Conservation (phyloP, 768 basidiomycete genomes). For the Termitomyces sp. region DNA sequence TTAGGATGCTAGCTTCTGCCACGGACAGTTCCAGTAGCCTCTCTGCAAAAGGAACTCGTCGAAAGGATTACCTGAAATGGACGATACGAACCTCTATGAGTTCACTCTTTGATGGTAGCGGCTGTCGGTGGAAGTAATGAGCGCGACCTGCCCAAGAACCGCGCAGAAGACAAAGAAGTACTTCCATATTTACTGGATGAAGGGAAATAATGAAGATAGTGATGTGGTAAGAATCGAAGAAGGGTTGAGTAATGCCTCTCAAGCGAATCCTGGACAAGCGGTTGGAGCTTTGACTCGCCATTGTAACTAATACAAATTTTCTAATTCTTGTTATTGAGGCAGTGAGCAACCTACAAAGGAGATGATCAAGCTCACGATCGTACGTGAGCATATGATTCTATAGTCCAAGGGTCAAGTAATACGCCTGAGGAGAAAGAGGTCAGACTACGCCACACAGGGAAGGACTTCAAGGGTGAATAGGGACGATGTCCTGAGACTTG, state of each 20-base stretch:
- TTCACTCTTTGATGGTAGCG: not conserved
- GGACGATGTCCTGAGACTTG: not conserved
- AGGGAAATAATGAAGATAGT: too few species aligned
- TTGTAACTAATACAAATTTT: not conserved
- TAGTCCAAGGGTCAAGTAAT: not conserved
- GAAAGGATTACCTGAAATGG: not conserved
- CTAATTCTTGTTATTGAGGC: not conserved
- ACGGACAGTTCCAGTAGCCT: not conserved
- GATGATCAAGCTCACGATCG: not conserved
- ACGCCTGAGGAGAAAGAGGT: not conserved
- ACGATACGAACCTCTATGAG: not conserved
- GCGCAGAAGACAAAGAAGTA: not conserved
- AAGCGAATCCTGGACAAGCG: not conserved
- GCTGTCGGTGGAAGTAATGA: not conserved
- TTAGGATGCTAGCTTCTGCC: constrained; percentile 1
- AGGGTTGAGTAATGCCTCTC: too few species aligned
- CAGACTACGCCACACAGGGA: not conserved
- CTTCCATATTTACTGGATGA: not conserved
- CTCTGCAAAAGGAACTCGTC: not conserved
- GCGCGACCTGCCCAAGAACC: not conserved
- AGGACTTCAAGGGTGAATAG: not conserved
- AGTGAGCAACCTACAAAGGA: not conserved
- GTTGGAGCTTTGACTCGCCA: not conserved
- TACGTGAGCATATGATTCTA: not conserved
- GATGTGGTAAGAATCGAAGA: not conserved